Evolutionary conservation across 768 basidiomycete species (phyloP), one percentile per base, ranked within the genome.

Genomic region (Boletus subparvulus): DNA sequence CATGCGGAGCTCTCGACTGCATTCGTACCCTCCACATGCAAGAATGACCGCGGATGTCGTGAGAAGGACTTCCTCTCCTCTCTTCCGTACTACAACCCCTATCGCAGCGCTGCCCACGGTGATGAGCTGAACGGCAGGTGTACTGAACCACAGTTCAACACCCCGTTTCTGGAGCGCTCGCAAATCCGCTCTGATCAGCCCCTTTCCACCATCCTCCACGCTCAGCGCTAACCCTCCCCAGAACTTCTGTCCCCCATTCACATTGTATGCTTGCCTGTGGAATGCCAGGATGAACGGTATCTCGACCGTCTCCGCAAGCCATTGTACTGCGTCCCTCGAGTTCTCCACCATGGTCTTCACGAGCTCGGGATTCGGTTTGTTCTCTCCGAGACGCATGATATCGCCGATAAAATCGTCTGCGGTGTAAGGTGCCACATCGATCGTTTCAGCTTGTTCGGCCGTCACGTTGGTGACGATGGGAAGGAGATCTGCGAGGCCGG

Each of bases 151-250:
- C 9, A 79, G 74, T 45, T 82, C 71, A 7, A 87, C 78, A 0
- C 82, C 81, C 16, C 75, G 79, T 43, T 75, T 69, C 53, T 71
- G 61, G 55, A 88, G 74, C 1, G 81, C 81, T 17, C 64, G 65
- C 40, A 75, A 76, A 67, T 87, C 83, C 5, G 84, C 80, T 43
- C 65, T 73, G 50, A 88, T 84, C 12, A 88, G 70, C 2, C 87
- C 86, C 65, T 87, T 88, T 12, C 87, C 87, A 3, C 86, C 86
- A 39, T 82, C 81, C 52, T 80, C 75, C n/a, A 83, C 81, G 60
- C 80, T 78, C 26, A 87, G 75, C 10, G 79, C 84, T 70, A 88
- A 70, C 7, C 86, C 87, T 21, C 87, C 86, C 86, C 86, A 88
- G 63, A 88, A 88, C 58, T 78, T 84, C 60, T 84, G 80, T 54